Base-by-base conservation (phyloP, 768 basidiomycete species). In the Tylopilus vinaceipallidus region DNA sequence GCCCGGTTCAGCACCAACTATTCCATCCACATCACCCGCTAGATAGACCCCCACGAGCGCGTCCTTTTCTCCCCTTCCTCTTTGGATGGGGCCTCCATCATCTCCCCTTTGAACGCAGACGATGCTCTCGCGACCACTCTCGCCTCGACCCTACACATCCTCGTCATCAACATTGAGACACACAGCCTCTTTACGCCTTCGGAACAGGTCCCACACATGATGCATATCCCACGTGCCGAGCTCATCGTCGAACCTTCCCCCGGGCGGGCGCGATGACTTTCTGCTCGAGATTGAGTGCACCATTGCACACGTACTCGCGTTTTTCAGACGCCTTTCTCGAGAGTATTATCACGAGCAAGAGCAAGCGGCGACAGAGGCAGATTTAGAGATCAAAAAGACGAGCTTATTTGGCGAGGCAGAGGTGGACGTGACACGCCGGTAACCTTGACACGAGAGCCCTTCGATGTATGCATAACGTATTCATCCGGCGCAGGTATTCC, bases 201-300 rank as follows among this genome's bases (percentile, higher is more conserved):
- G n/a, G n/a, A n/a, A n/a, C n/a, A n/a, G n/a, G n/a, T n/a, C n/a
- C n/a, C n/a, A n/a, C n/a, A n/a, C n/a, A n/a, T n/a, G n/a, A n/a
- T n/a, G n/a, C n/a, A n/a, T n/a, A n/a, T n/a, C n/a, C n/a, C n/a
- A n/a, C n/a, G n/a, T n/a, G n/a, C n/a, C n/a, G n/a, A n/a, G n/a
- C n/a, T n/a, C n/a, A n/a, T n/a, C n/a, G n/a, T n/a, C n/a, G n/a
- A n/a, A n/a, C n/a, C n/a, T n/a, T n/a, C n/a, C n/a, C n/a, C n/a
- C n/a, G n/a, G n/a, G n/a, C n/a, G n/a, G n/a, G n/a, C n/a, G n/a
- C n/a, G n/a, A n/a, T n/a, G n/a, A n/a, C n/a, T n/a, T n/a, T n/a
- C n/a, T n/a, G n/a, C n/a, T 98, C 50, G 97, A 99, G 71, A 98
- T 98, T 62, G 91, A 98, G 72, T n/a, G n/a, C n/a, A n/a, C n/a